Evolutionary conservation across 768 basidiomycete genomes (phyloP), one percentile per base, ranked within the genome.

Genomic region (Rhodotorula taiwanensis): DNA sequence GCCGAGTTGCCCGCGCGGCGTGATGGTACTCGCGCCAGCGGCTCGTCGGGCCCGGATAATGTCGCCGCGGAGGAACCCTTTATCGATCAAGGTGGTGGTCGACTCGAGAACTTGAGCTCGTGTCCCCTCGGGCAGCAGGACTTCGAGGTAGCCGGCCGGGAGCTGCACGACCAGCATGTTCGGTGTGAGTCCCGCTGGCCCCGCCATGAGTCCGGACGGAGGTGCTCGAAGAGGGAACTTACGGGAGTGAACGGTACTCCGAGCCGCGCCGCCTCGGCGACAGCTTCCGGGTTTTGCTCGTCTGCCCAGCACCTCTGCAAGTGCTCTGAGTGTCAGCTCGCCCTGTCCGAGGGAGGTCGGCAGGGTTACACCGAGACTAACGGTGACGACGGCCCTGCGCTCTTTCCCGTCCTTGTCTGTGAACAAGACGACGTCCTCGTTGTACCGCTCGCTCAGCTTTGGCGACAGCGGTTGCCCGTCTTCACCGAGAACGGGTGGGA

Each of bases 301-400:
- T 69, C 67, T 2, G 60, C 67, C 67, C 67, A 69, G 55, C 67
- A 69, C 10, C 67, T 45, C 62, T 66, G 55, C 15, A 14, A 9
- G 20, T 11, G 1, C 20, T 5, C 25, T 20, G 15, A 21, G 49
- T 15, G 14, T 51, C 36, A 50, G 52, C n/a, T 21, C 5, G 7
- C 2, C 3, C 9, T 27, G 20, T 18, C 30, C 45, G 15, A 4
- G n/a, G 25, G 16, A n/a, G n/a, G 9, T 16, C 16, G 36, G 36
- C 16, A 16, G 4, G 28, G 23, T n/a, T n/a, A 25, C 23, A 30
- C 0, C 23, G 4, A 15, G 43, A 42, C 62, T 25, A 15, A 64
- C 62, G 13, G 60, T 67, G 4, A 67, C 66, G 47, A 67, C 66
- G 13, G 65, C 65, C 15, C n/a, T n/a, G n/a, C n/a, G n/a, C 8